Conservation (phyloP, 768 basidiomycete genomes). For the Leccinum obscurum region DNA sequence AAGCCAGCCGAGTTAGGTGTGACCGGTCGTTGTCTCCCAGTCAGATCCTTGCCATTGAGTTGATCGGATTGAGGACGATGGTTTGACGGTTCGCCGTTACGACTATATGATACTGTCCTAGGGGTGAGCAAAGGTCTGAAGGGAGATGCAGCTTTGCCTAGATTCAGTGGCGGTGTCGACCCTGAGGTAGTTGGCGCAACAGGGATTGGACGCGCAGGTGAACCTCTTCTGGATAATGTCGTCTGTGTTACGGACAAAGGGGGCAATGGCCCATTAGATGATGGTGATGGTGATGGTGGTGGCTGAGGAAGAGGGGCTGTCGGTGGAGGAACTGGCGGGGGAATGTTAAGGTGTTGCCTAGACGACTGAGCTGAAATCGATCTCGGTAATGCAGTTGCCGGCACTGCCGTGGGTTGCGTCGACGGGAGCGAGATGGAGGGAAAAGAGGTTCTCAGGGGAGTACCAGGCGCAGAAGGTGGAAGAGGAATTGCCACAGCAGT, state of each 20-base stretch:
- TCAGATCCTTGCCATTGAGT: slow-evolving; percentile 4
- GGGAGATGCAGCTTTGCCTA: slow-evolving; percentile 21
- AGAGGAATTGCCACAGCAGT: slow-evolving; percentile 10
- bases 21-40: slow-evolving; percentile 19
- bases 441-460: slow-evolving; percentile 22
- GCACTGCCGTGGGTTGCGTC: slow-evolving; percentile 1
- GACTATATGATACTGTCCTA: slow-evolving; percentile 3
- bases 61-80: slow-evolving; percentile 11
- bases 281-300: slow-evolving; percentile 19
- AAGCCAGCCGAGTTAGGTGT: slow-evolving; percentile 4
- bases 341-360: slow-evolving; percentile 30
- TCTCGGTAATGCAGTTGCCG: slow-evolving; percentile 8
- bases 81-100: slow-evolving; percentile 1
- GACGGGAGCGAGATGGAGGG: neutral
- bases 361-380: slow-evolving; percentile 15
- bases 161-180: slow-evolving; percentile 17
- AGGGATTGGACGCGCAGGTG: slow-evolving; percentile 20
- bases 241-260: slow-evolving; percentile 4
- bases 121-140: slow-evolving; percentile 25
- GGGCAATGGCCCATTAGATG: neutral
- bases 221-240: slow-evolving; percentile 11
- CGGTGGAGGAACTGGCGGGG: slow-evolving; percentile 33
- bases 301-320: slow-evolving; percentile 32
- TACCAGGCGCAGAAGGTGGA: slow-evolving; percentile 20
- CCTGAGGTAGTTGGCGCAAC: slow-evolving; percentile 8